phyloP scores from a whole-genome alignment of 2,329 filamentous ascomycete genomes.

The Neofusicoccum ribis region DNA sequence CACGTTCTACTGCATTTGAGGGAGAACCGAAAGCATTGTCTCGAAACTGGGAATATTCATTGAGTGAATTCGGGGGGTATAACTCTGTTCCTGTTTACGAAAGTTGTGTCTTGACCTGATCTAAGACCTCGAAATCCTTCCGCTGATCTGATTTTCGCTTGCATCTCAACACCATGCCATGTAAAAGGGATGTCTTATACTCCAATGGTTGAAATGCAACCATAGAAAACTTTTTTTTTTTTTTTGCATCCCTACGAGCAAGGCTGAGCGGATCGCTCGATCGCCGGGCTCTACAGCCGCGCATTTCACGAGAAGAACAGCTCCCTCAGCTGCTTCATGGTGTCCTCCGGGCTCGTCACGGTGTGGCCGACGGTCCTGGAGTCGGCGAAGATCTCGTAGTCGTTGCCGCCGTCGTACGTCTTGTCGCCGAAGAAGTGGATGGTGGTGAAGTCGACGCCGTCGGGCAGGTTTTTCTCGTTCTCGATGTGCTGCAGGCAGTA shows the following conservation, averaged over 20 bases:
- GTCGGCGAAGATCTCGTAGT: conserved; percentile 91
- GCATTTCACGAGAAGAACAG: conserved; percentile 56
- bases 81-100: not conserved
- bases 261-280: too few relatives aligned
- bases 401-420: conserved; percentile 85
- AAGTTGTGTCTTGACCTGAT: not conserved
- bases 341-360: conserved; percentile 80
- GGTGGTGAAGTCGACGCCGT: conserved; percentile 75
- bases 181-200: too few relatives aligned
- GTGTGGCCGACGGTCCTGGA: conserved; percentile 79
- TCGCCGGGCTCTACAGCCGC: too few relatives aligned
- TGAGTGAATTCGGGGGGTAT: not conserved
- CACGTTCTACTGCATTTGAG: too few relatives aligned
- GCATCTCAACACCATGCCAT: too few relatives aligned
- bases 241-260: too few relatives aligned
- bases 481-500: conserved; percentile 91
- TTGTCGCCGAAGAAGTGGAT: conserved; percentile 99
- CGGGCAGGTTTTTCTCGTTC: conserved; percentile 65
- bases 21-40: too few relatives aligned
- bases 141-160: not conserved
- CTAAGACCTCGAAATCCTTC: not conserved
- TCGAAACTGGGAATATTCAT: not conserved
- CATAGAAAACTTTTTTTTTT: too few relatives aligned
- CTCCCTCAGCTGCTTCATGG: conserved; percentile 75
- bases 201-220: too few relatives aligned